phyloP scores from a whole-genome alignment of 1,139 yeast species.

The Zygoascus meyerae region DNA sequence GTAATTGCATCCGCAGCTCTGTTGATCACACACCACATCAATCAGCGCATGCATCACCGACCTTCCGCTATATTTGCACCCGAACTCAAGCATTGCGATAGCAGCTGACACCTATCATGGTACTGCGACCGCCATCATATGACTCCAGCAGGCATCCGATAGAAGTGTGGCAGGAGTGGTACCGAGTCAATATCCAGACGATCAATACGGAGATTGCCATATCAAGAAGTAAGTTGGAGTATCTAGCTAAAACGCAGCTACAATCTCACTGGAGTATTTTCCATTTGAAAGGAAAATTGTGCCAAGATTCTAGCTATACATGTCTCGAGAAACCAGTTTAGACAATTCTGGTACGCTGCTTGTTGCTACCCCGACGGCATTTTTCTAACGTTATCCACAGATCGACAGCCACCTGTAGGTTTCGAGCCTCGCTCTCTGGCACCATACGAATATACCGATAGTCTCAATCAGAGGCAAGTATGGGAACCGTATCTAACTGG shows the following conservation, averaged over 20 bases:
- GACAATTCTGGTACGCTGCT: constrained; percentile 5
- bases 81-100: too few species aligned
- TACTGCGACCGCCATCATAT: constrained; percentile 23
- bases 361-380: constrained; percentile 3
- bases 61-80: too few species aligned
- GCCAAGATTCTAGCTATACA: constrained; percentile 1
- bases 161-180: constrained; percentile 34
- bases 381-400: too few species aligned
- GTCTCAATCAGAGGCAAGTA: constrained; percentile 30
- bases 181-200: constrained; percentile 21
- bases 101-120: background rate
- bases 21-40: too few species aligned
- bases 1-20: too few species aligned
- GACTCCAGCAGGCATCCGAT: constrained; percentile 30
- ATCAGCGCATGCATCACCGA: too few species aligned
- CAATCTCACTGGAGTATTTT: too few species aligned
- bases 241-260: constrained; percentile 7
- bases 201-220: constrained; percentile 18
- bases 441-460: constrained; percentile 32
- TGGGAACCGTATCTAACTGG: constrained; percentile 34
- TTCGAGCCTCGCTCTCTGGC: constrained; percentile 24
- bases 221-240: constrained; percentile 10
- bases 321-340: background rate
- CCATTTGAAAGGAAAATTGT: constrained; percentile 1
- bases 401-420: constrained; percentile 10